Conservation (phyloP, 805 yeast species). For the Wickerhamomyces alni region DNA sequence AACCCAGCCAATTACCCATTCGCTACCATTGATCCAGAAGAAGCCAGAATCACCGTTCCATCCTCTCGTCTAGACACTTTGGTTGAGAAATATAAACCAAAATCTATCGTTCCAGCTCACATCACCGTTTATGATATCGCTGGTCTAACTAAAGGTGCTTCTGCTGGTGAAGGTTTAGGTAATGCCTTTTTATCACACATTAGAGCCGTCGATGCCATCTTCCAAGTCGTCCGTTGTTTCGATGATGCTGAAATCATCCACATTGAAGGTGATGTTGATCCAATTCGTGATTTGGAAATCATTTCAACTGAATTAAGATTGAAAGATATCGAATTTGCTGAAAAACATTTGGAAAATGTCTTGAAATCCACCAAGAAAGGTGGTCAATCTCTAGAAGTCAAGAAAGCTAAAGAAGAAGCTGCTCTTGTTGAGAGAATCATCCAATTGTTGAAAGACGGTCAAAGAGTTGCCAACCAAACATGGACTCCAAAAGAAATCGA, state of each 20-base stretch:
- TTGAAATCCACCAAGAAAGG: slow-evolving; percentile 81
- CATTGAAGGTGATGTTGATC: slow-evolving; percentile 95
- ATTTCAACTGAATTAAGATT: slow-evolving; percentile 87
- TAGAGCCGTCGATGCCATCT: slow-evolving; percentile 95
- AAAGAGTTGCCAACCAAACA: slow-evolving; percentile 78
- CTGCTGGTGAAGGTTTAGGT: slow-evolving; percentile 96
- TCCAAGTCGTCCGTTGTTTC: slow-evolving; percentile 95
- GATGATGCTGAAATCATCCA: slow-evolving; percentile 98
- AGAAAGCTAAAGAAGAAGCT: slow-evolving; percentile 82
- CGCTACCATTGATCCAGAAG: slow-evolving; percentile 98
- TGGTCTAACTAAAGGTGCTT: slow-evolving; percentile 95
- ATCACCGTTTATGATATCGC: slow-evolving; percentile 96
- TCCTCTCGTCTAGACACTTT: slow-evolving; percentile 81
- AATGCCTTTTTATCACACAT: slow-evolving; percentile 95
- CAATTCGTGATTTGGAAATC: slow-evolving; percentile 89
- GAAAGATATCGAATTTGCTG: slow-evolving; percentile 93
- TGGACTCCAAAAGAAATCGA: slow-evolving; percentile 94
- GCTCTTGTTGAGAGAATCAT: slow-evolving; percentile 69
- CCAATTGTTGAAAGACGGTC: slow-evolving; percentile 71
- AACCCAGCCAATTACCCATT: slow-evolving; percentile 97
- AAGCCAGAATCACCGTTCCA: slow-evolving; percentile 93
- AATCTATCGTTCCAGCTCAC: slow-evolving; percentile 83
- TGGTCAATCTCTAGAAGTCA: slow-evolving; percentile 84
- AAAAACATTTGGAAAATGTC: slow-evolving; percentile 71
- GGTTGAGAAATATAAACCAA: slow-evolving; percentile 70